These are phyloP conservation scores for Deuterostichococcus epilithicus DNA, from an alignment of 139 green algal species.

Conservation along the genomic window DNA sequence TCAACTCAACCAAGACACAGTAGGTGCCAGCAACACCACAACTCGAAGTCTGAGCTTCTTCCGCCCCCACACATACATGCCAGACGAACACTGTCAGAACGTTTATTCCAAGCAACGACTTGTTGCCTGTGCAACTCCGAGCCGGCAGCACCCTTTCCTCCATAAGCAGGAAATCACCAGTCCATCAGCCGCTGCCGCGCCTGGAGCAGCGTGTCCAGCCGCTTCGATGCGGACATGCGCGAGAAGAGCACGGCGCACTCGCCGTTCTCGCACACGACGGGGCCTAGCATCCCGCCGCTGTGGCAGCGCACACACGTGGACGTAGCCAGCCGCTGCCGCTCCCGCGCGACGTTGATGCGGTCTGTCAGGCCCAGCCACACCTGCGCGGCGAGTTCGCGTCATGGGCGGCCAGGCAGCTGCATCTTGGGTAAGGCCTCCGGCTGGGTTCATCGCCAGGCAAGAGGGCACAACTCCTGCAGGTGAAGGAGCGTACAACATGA, in stretches of 20 bases:
- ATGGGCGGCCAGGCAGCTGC: too few species aligned
- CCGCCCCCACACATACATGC: too few species aligned
- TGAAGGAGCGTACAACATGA: background rate
- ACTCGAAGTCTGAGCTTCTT: too few species aligned
- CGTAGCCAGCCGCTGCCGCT: background rate
- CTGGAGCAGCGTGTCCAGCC: conserved; percentile 6
- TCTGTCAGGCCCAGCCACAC: conserved; percentile 11
- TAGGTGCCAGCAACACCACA: too few species aligned
- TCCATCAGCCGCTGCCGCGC: conserved; percentile 20
- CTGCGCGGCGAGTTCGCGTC: too few species aligned
- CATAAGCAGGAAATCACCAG: conserved; percentile 9
- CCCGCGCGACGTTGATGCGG: conserved; percentile 14
- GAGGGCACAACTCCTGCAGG: background rate
- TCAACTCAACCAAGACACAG: too few species aligned
- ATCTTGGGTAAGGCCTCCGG: too few species aligned
- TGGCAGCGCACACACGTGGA: conserved; percentile 59
- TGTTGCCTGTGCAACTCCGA: background rate
- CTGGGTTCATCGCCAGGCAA: too few species aligned
- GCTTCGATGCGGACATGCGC: conserved; percentile 19
- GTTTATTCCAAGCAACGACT: too few species aligned
- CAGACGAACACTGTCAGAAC: too few species aligned
- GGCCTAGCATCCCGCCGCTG: conserved; percentile 37
- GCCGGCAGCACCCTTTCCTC: too few species aligned
- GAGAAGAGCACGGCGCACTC: conserved; percentile 59
- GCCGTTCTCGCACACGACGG: conserved; percentile 62